phyloP scores from a whole-genome alignment of 371 early-diverging fungal species.

The Umbelopsis sp. region DNA sequence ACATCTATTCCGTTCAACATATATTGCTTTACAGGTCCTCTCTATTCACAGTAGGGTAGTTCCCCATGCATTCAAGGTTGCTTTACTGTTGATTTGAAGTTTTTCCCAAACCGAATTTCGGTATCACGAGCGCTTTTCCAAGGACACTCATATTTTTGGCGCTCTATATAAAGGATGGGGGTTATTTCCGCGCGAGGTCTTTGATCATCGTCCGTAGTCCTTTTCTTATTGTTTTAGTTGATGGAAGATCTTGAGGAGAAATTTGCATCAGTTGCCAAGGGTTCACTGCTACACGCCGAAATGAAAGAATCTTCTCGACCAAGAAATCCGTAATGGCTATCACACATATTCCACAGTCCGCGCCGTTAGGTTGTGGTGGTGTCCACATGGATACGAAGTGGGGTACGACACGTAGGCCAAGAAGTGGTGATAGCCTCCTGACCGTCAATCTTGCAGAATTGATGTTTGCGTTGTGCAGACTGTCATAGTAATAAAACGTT shows the following conservation, averaged over 20 bases:
- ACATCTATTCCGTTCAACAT: too few relatives aligned
- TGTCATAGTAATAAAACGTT: conserved; percentile 54
- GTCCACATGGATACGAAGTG: conserved; percentile 36
- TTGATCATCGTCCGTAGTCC: conserved; percentile 3
- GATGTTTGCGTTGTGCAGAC: conserved; percentile 37
- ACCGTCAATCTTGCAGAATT: conserved; percentile 30
- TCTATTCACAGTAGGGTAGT: too few relatives aligned
- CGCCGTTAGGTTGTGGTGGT: conserved; percentile 54
- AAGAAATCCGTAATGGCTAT: conserved; percentile 43
- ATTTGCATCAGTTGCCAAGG: background rate
- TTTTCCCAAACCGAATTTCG: too few relatives aligned
- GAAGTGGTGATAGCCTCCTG: conserved; percentile 25
- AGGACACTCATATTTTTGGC: too few relatives aligned
- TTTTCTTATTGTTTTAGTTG: background rate
- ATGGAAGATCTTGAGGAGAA: background rate
- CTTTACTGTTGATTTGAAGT: too few relatives aligned
- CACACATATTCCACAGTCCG: conserved; percentile 55
- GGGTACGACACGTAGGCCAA: conserved; percentile 22
- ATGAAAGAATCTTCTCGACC: conserved; percentile 28
- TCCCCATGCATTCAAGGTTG: too few relatives aligned
- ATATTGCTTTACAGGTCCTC: background rate
- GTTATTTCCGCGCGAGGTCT: background rate
- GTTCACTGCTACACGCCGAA: conserved; percentile 3
- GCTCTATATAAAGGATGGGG: too few relatives aligned
- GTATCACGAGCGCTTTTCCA: too few relatives aligned